These are phyloP conservation scores for Vickermania ingenoplastis DNA, from an alignment of 208 protist genomes.

Conservation along the genomic window DNA sequence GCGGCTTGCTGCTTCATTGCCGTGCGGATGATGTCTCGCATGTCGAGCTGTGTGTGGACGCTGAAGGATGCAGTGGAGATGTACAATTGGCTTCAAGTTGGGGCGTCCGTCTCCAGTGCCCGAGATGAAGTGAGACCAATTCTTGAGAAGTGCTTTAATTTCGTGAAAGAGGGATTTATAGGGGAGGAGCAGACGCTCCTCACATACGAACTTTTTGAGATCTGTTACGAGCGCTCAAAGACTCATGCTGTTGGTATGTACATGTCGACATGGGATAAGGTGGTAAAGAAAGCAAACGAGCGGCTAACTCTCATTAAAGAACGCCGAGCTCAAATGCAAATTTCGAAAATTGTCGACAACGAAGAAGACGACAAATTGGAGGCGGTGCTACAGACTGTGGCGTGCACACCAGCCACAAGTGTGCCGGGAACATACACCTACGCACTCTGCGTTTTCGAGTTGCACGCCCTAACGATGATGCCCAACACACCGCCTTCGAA, in stretches of 20 bases:
- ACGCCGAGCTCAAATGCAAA: slow-evolving; percentile 6
- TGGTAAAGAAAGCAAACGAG: slow-evolving; percentile 26
- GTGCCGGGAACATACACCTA: slow-evolving; percentile 41
- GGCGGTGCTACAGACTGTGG: slow-evolving; percentile 10
- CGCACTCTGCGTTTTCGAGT: slow-evolving; percentile 43
- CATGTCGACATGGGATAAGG: slow-evolving; percentile 33
- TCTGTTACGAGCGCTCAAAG: slow-evolving; percentile 56
- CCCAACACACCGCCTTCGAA: not conserved
- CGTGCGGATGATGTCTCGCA: slow-evolving; percentile 59
- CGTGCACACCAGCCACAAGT: slow-evolving; percentile 27
- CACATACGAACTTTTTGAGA: slow-evolving; percentile 41
- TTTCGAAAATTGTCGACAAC: slow-evolving; percentile 4
- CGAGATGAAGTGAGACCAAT: slow-evolving; percentile 1
- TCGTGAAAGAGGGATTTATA: slow-evolving; percentile 25
- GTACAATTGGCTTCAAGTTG: slow-evolving; percentile 45
- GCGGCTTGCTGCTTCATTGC: slow-evolving; percentile 39
- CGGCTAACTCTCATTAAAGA: slow-evolving; percentile 29
- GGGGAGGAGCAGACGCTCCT: slow-evolving; percentile 35
- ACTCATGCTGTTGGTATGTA: slow-evolving; percentile 42
- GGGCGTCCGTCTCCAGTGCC: slow-evolving; percentile 10
- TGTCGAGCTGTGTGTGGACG: slow-evolving; percentile 36
- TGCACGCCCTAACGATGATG: slow-evolving; percentile 14
- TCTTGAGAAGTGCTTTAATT: slow-evolving; percentile 21
- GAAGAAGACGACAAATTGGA: slow-evolving; percentile 1
- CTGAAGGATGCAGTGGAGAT: slow-evolving; percentile 38